A percentile compares a stretch with the other conserved stretches of the same genome.
Evolutionary conservation across 2,329 filamentous ascomycete species (phyloP).

Genomic region (Hansfordia pulvinata): DNA sequence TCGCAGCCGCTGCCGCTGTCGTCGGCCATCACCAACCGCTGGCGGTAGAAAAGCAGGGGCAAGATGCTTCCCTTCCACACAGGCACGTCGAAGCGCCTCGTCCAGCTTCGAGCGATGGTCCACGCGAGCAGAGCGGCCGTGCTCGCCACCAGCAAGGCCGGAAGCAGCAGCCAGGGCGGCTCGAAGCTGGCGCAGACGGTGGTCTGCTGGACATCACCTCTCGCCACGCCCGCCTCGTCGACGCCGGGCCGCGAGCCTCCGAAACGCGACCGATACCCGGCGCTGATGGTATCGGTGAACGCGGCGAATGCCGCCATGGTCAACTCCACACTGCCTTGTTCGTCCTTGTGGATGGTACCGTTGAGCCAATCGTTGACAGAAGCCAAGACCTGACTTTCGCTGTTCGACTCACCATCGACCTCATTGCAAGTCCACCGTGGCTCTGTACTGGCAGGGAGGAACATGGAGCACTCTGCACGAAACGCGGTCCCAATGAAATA

Average conservation of each 20-base stretch:
- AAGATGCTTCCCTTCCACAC: slow-evolving; percentile 3
- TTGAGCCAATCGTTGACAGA: too few relatives aligned
- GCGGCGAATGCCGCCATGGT: slow-evolving; percentile 1
- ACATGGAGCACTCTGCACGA: too few relatives aligned
- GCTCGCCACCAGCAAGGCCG: slow-evolving; percentile 4
- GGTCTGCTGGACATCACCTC: slow-evolving; percentile 2
- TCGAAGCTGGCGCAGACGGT: slow-evolving; percentile 6
- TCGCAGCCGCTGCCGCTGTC: too few relatives aligned
- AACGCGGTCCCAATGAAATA: too few relatives aligned
- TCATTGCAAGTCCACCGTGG: too few relatives aligned
- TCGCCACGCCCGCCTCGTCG: neutral
- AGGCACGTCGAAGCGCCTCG: neutral
- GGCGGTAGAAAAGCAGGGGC: slow-evolving; percentile 2
- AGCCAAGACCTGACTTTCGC: too few relatives aligned
- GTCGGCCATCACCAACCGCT: too few relatives aligned
- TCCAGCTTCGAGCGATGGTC: slow-evolving; percentile 2
- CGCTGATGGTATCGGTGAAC: slow-evolving; percentile 4
- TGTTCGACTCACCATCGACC: too few relatives aligned
- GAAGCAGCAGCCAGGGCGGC: slow-evolving; percentile 6
- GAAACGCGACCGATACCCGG: slow-evolving; percentile 5
- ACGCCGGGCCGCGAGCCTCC: slow-evolving; percentile 3
- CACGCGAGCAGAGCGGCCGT: slow-evolving; percentile 6
- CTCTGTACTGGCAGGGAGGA: too few relatives aligned
- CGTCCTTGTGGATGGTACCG: slow-evolving; percentile 3
- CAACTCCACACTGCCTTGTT: slow-evolving; percentile 6